Conservation (phyloP, 73 alveolate genomes). For the Paramecium tetraurelia region DNA sequence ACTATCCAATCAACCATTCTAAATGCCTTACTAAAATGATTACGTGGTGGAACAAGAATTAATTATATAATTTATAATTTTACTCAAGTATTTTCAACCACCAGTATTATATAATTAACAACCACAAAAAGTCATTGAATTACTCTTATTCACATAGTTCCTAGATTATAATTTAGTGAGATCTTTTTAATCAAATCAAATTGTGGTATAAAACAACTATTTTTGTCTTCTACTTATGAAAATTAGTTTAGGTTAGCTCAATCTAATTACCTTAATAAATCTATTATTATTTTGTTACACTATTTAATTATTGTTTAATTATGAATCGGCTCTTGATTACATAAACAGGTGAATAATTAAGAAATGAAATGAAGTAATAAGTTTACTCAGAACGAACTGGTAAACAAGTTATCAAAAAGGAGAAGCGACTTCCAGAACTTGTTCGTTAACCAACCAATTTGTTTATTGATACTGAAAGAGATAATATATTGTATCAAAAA, state of each 20-base stretch:
- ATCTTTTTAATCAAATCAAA: too few species aligned
- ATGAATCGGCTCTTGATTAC: neutral
- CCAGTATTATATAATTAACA: too few species aligned
- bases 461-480: constrained; percentile 29
- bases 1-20: neutral
- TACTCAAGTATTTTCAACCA: too few species aligned
- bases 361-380: neutral
- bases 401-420: neutral
- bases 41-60: too few species aligned
- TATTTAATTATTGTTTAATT: neutral
- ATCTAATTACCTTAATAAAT: neutral
- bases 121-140: too few species aligned
- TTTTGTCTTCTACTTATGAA: neutral
- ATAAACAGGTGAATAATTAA: neutral
- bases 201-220: too few species aligned
- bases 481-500: constrained; percentile 2
- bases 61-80: too few species aligned
- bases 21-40: too few species aligned
- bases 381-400: neutral
- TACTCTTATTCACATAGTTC: too few species aligned
- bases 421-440: neutral
- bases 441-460: neutral
- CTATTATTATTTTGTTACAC: neutral
- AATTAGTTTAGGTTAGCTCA: neutral
- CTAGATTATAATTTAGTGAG: too few species aligned